Percentiles rank a stretch among this genome's conserved stretches.
Evolutionary conservation across 257 asterid species (phyloP).

Genomic region (Leonotis leonurus): DNA sequence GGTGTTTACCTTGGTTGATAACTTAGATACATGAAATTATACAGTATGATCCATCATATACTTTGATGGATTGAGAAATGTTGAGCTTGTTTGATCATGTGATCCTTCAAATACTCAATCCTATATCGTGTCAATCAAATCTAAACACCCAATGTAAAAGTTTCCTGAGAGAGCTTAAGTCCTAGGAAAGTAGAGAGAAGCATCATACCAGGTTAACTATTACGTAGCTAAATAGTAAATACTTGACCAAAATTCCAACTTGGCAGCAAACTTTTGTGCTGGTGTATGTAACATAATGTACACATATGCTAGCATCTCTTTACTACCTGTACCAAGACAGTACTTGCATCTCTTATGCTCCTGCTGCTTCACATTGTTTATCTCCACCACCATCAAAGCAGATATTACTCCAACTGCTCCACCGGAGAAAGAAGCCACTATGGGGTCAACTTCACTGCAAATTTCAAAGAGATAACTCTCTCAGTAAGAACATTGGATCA

Average conservation of each 20-base stretch:
- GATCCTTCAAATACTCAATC: neutral
- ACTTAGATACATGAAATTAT: neutral
- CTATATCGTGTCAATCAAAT: neutral
- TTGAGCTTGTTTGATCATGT: neutral
- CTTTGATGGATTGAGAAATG: neutral
- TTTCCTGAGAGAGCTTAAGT: too few species aligned
- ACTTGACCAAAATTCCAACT: neutral
- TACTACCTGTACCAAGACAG: slow-evolving; percentile 85
- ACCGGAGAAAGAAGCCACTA: slow-evolving; percentile 96
- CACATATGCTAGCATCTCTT: neutral
- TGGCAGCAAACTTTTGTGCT: neutral
- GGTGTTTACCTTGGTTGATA: neutral
- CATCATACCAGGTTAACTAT: neutral
- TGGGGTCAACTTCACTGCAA: slow-evolving; percentile 86
- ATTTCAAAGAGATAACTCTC: neutral
- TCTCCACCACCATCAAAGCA: slow-evolving; percentile 96
- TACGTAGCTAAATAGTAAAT: neutral
- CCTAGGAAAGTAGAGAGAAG: neutral
- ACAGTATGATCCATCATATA: neutral
- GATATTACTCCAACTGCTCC: slow-evolving; percentile 98
- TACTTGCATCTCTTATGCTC: slow-evolving; percentile 98
- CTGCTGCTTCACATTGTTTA: slow-evolving; percentile 93
- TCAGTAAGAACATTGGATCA: neutral
- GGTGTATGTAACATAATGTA: neutral
- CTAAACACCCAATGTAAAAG: too few species aligned